phyloP scores from a whole-genome alignment of 192 early-diverging fungal species.

The Coemansia sp. region DNA sequence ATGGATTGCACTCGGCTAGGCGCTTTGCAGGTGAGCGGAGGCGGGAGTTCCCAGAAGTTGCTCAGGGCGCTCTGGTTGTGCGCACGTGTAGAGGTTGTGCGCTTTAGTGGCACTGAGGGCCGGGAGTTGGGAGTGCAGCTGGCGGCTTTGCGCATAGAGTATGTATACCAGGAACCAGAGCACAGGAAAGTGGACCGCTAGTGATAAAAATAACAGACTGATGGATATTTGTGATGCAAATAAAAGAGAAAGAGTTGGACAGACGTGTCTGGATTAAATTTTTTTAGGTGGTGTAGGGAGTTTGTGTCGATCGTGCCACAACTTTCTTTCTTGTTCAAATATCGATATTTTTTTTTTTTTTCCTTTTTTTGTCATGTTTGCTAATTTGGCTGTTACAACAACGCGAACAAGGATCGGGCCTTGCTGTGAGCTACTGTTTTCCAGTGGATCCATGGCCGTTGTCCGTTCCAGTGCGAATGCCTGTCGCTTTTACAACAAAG shows the following conservation, averaged over 20 bases:
- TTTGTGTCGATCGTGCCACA: neutral
- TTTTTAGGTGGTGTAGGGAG: neutral
- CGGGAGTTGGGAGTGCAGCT: neutral
- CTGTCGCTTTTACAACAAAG: neutral
- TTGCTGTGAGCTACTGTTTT: neutral
- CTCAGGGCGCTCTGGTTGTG: conserved; percentile 16
- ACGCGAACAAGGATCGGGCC: neutral
- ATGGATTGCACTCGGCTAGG: conserved; percentile 14
- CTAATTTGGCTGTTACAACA: neutral
- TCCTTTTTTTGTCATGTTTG: neutral
- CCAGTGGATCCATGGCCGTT: neutral
- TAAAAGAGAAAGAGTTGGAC: neutral
- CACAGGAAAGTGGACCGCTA: neutral
- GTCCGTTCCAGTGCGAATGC: neutral
- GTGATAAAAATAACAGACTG: neutral
- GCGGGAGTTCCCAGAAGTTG: conserved; percentile 20
- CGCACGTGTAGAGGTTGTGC: neutral
- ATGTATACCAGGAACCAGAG: neutral
- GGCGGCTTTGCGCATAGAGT: conserved; percentile 1
- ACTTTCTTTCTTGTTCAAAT: neutral
- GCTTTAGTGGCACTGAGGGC: neutral
- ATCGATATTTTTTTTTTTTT: neutral
- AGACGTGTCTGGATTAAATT: neutral
- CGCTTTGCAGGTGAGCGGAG: neutral
- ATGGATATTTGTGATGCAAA: neutral